phyloP scores from a whole-genome alignment of 768 basidiomycete species.

The Gloeophyllum trabeum region DNA sequence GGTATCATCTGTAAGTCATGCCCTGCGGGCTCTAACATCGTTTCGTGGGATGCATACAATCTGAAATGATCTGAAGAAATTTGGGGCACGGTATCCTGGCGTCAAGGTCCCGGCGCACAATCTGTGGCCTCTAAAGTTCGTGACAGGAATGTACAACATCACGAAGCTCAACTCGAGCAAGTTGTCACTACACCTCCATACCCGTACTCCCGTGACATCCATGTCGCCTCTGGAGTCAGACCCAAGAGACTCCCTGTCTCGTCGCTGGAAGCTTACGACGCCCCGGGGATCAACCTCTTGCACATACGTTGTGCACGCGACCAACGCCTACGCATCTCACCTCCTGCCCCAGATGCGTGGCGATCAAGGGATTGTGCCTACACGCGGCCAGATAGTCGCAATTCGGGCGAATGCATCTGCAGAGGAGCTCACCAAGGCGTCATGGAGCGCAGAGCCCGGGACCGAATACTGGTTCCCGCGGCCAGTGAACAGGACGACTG shows the following conservation, averaged over 20 bases:
- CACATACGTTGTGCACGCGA: conserved; percentile 69
- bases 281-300: conserved; percentile 55
- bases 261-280: conserved; percentile 47
- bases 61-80: conserved; percentile 14
- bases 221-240: conserved; percentile 16
- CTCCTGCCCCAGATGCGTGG: conserved; percentile 61
- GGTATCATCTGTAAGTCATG: conserved; percentile 24
- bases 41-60: too few relatives aligned
- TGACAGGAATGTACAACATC: conserved; percentile 47
- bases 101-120: conserved; percentile 46
- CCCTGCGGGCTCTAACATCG: not conserved
- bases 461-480: conserved; percentile 83
- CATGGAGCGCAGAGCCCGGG: conserved; percentile 31
- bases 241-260: conserved; percentile 5
- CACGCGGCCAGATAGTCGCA: conserved; percentile 57
- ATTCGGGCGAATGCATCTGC: conserved; percentile 28
- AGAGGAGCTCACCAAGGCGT: conserved; percentile 27
- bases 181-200: conserved; percentile 48
- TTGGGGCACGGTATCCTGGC: conserved; percentile 40
- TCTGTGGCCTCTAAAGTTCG: conserved; percentile 76
- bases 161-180: conserved; percentile 19
- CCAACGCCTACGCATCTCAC: conserved; percentile 73
- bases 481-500: conserved; percentile 12
- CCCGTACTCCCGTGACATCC: conserved; percentile 56
- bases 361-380: conserved; percentile 56